Evolutionary conservation across 2,329 filamentous ascomycete genomes (phyloP).

Genomic region (Colletotrichum salicis): DNA sequence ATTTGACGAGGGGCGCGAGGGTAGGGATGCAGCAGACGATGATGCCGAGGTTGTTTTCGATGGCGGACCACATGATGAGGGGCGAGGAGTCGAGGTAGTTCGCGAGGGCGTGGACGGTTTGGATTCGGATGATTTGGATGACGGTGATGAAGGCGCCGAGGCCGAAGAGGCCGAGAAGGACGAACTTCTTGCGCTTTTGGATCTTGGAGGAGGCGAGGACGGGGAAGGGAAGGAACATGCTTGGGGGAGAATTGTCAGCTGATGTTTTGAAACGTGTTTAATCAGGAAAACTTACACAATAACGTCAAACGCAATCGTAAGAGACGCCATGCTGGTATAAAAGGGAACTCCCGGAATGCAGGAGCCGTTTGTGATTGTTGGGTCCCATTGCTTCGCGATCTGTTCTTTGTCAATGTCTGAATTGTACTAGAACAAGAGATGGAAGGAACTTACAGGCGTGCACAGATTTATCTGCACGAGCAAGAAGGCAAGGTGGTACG

Average conservation of each 20-base stretch:
- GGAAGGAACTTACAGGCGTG: conserved; percentile 42
- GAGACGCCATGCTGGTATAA: conserved; percentile 53
- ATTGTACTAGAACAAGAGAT: neutral
- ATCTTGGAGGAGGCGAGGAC: conserved; percentile 50
- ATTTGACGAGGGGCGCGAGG: conserved; percentile 54
- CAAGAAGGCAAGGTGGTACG: conserved; percentile 53
- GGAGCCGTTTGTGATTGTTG: conserved; percentile 44
- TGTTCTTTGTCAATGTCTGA: neutral
- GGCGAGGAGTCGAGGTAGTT: conserved; percentile 57
- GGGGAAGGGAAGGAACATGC: conserved; percentile 55
- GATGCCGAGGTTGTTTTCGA: conserved; percentile 59
- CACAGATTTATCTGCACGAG: conserved; percentile 50
- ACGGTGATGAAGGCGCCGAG: conserved; percentile 62
- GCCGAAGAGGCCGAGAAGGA: conserved; percentile 55
- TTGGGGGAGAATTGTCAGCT: conserved; percentile 32
- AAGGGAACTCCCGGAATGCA: conserved; percentile 54
- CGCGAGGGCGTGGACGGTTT: conserved; percentile 55
- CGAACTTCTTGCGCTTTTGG: conserved; percentile 52
- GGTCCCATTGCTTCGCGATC: conserved; percentile 55
- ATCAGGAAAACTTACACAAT: conserved; percentile 46
- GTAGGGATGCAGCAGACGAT: conserved; percentile 55
- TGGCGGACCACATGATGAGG: conserved; percentile 57
- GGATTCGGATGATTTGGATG: conserved; percentile 62
- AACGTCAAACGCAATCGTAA: conserved; percentile 55
- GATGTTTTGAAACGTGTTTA: neutral